A percentile compares a stretch with the other conserved stretches of the same genome.
Evolutionary conservation across 1,284 basidiomycete genomes (phyloP).

Genomic region (Boletus semigastroideus): DNA sequence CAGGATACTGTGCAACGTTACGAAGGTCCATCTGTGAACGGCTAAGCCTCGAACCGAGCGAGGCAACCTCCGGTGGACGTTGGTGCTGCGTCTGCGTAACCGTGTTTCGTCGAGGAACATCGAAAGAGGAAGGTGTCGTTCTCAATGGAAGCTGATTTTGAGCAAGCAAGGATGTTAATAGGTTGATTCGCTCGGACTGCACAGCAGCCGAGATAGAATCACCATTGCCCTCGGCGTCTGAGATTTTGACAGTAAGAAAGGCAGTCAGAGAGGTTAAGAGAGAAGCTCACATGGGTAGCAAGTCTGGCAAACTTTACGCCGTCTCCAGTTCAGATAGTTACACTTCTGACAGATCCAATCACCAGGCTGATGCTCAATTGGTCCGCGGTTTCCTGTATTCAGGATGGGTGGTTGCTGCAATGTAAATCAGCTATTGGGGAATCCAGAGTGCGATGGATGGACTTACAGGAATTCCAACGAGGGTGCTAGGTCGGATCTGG

Average conservation of each 20-base stretch:
- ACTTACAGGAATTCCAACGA: slow-evolving; percentile 55
- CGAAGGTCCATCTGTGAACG: slow-evolving; percentile 50
- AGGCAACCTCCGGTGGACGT: slow-evolving; percentile 34
- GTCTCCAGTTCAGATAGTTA: slow-evolving; percentile 82
- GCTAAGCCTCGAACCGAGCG: slow-evolving; percentile 37
- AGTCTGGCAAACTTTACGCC: slow-evolving; percentile 85
- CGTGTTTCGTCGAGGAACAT: slow-evolving; percentile 43
- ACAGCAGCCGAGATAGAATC: slow-evolving; percentile 79
- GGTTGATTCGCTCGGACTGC: slow-evolving; percentile 77
- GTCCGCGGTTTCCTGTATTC: slow-evolving; percentile 86
- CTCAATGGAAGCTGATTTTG: slow-evolving; percentile 43
- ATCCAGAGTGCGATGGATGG: neutral
- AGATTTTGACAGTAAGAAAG: slow-evolving; percentile 9
- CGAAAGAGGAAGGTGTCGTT: slow-evolving; percentile 18
- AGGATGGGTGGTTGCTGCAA: slow-evolving; percentile 76
- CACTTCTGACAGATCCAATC: slow-evolving; percentile 88
- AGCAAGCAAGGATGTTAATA: slow-evolving; percentile 65
- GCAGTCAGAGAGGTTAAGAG: neutral
- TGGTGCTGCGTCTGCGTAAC: slow-evolving; percentile 45
- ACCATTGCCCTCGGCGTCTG: slow-evolving; percentile 81
- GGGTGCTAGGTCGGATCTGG: slow-evolving; percentile 64
- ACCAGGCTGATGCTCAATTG: slow-evolving; percentile 84
- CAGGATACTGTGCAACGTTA: slow-evolving; percentile 36
- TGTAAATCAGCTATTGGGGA: neutral
- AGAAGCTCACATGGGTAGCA: slow-evolving; percentile 68